Base-by-base conservation (phyloP, 495 filamentous ascomycete genomes). In the Podospora tetraspora region DNA sequence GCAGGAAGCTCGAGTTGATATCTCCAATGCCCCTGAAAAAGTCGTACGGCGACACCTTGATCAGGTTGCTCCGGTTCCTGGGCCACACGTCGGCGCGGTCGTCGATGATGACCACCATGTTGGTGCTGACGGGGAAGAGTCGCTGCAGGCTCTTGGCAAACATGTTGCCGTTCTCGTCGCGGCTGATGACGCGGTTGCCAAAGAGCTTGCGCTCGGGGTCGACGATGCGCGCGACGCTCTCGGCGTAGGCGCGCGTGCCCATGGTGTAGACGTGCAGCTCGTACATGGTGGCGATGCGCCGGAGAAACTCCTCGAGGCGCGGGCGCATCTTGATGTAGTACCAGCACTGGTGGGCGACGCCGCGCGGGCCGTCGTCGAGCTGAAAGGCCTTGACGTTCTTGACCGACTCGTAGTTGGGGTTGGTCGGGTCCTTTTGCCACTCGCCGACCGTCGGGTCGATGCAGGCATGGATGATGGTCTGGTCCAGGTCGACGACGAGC, bases 251-350 rank as follows among this genome's bases (percentile, higher is more conserved):
- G 69, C 95, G 87, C 59, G 95, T 99, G 65, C 94, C 95, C 95
- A 98, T 98, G 24, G 95, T 99, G 81, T 99, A 99, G 73, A 99
- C 94, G 72, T 99, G 95, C 71, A 98, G 80, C 77, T 99, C 95
- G 77, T 93, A 99, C 69, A 96, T 81, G 73, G 90, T 82, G 3
- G 93, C 86, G 66, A 98, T 85, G 22, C 86, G 87, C 67, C 91
- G 81, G 67, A 99, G 80, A 75, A 99, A 99, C 16, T 89, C 84
- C 70, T 91, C 84, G 63, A 98, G 82, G 12, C 94, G 92, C 1
- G 95, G 95, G n/a, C 95, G 92, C 81, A 97, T 88, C 78, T 99
- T 99, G 82, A 98, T 94, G 77, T 97, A 98, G 80, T 99, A 99
- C 89, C 89, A 96, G 73, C 90, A 92, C 9, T 88, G 87, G 52